Evolutionary conservation across 306 rosid genomes (phyloP), one percentile per base, ranked within the genome.

Genomic region (Malus asiatica): DNA sequence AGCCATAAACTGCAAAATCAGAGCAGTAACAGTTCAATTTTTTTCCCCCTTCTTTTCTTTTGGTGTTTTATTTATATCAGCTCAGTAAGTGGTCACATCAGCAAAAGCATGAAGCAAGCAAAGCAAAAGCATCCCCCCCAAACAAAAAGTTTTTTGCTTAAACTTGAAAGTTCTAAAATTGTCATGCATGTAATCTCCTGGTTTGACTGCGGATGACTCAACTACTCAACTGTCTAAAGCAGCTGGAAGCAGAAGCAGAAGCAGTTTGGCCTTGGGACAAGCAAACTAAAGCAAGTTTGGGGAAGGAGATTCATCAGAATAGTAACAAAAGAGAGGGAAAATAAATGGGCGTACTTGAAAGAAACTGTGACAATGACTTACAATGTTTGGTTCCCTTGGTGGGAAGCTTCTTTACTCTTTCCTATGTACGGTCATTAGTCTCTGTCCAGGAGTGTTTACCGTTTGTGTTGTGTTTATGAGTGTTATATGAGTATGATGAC

Each of bases 391-490:
- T 76, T 82, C 66, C 77, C 79, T 81, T 75, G 81, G 86, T 88
- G 88, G 96, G 97, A 92, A 92, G 87, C 88, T 92, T 92, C 97
- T 86, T 85, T 86, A 87, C 96, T 80, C 87, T 83, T 86, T 88
- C 89, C 86, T 82, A 86, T 63, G 89, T 87, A 81, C 78, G 25
- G 76, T 68, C 74, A 72, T 6, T 10, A 22, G 53, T 32, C 51
- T 66, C 48, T 35, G 45, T 64, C 68, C 20, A 61, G 27, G 66
- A 61, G 35, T 14, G 66, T 10, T 11, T 30, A 11, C 16, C 2
- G 64, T 13, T 29, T 22, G 64, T 5, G 30, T 22, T 61, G 11
- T 61, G 66, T 61, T 27, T 61, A 25, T 61, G 66, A 58, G 63
- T 22, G 63, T 58, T 25, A 4, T 57, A 57, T 63, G 20, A 48